These are phyloP conservation scores for Kwoniella mangroviensis DNA, from an alignment of 768 basidiomycete species.

Conservation along the genomic window DNA sequence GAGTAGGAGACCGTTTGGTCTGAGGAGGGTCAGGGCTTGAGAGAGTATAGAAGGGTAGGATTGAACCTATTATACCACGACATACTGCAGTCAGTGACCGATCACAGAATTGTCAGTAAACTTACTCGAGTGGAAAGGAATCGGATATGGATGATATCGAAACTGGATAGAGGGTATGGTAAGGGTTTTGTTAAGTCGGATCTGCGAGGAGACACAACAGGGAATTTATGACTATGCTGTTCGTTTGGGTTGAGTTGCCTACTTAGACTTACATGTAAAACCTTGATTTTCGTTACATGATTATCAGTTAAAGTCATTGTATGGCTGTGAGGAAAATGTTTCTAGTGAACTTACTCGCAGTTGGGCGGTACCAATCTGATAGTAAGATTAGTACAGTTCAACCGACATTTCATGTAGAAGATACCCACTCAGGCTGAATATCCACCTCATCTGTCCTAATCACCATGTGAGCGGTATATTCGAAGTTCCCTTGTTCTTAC, in stretches of 20 bases:
- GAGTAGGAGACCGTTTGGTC: slow-evolving; percentile 29
- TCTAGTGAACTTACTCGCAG: slow-evolving; percentile 18
- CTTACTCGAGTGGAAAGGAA: slow-evolving; percentile 34
- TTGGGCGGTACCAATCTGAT: slow-evolving; percentile 14
- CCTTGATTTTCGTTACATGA: background rate
- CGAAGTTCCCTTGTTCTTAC: background rate
- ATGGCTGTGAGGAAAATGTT: no score
- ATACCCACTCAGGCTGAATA: slow-evolving; percentile 1
- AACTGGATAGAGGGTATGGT: slow-evolving; percentile 26
- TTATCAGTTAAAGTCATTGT: no score
- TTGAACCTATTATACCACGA: background rate
- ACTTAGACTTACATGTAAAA: background rate
- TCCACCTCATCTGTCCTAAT: background rate
- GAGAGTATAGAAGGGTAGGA: background rate
- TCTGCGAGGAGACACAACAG: slow-evolving; percentile 5
- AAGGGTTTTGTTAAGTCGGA: slow-evolving; percentile 32
- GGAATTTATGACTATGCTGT: background rate
- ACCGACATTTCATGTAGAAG: background rate
- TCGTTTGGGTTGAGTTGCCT: background rate
- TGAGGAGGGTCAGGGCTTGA: slow-evolving; percentile 14
- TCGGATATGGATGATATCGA: slow-evolving; percentile 43
- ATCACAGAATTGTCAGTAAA: background rate
- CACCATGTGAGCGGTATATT: background rate
- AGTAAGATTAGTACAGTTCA: background rate
- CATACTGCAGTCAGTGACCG: no score